Evolutionary conservation across 345 rosid species (phyloP).

Genomic region (Brassica cretica): DNA sequence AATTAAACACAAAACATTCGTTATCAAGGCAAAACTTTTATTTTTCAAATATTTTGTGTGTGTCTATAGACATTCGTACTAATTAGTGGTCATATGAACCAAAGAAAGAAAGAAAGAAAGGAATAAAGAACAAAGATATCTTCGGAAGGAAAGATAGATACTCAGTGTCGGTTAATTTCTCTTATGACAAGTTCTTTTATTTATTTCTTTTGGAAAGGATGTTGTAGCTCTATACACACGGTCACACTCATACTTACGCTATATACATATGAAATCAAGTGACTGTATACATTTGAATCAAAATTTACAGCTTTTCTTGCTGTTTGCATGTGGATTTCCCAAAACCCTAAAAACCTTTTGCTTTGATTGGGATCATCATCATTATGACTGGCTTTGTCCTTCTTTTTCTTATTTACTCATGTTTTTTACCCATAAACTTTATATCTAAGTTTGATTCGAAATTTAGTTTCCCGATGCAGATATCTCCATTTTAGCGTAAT

Average conservation of each 20-base stretch:
- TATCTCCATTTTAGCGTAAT: slow-evolving; percentile 35
- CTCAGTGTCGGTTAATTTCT: slow-evolving; percentile 42
- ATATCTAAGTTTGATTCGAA: slow-evolving; percentile 9
- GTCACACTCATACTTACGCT: not conserved
- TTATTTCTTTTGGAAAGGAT: slow-evolving; percentile 36
- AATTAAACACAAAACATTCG: not conserved
- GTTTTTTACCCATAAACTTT: slow-evolving; percentile 26
- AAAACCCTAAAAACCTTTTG: slow-evolving; percentile 35
- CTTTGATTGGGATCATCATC: slow-evolving; percentile 41
- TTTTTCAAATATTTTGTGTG: not conserved
- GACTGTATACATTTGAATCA: slow-evolving; percentile 37
- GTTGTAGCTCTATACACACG: slow-evolving; percentile 22
- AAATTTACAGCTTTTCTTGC: slow-evolving; percentile 40
- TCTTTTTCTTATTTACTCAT: slow-evolving; percentile 18
- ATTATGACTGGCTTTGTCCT: slow-evolving; percentile 24
- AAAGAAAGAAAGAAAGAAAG: slow-evolving; percentile 18
- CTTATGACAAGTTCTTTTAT: slow-evolving; percentile 36
- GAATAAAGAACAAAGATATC: slow-evolving; percentile 41
- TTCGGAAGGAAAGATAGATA: slow-evolving; percentile 49
- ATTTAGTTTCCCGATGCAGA: slow-evolving; percentile 47
- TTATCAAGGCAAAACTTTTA: not conserved
- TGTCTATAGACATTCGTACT: not conserved
- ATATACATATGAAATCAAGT: slow-evolving; percentile 26
- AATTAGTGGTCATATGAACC: slow-evolving; percentile 38
- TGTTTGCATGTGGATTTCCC: slow-evolving; percentile 41